Conservation (phyloP, 2,329 filamentous ascomycete species). For the Apiospora saccharicola region DNA sequence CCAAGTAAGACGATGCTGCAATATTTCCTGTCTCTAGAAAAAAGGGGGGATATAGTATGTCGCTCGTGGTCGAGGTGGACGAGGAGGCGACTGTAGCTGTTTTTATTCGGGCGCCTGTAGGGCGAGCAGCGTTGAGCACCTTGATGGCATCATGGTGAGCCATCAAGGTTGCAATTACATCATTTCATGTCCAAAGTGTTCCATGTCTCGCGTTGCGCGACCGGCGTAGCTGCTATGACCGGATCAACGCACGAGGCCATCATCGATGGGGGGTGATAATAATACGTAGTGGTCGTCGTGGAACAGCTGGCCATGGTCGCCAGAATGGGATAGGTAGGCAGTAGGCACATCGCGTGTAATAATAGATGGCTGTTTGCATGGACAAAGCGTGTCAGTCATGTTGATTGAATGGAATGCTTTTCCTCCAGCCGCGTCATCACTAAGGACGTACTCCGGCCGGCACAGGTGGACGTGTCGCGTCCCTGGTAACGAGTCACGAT, state of each 20-base stretch:
- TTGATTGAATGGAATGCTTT: neutral
- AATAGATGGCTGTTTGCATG: neutral
- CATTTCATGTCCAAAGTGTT: neutral
- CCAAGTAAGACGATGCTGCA: neutral
- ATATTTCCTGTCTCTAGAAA: neutral
- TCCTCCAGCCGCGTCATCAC: neutral
- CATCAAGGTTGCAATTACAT: constrained; percentile 13
- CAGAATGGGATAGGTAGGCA: neutral
- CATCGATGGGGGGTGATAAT: too few relatives aligned
- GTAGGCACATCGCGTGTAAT: neutral
- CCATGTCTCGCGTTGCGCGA: neutral
- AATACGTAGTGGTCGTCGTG: neutral
- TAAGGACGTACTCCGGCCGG: neutral
- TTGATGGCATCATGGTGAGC: constrained; percentile 10
- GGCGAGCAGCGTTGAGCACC: neutral
- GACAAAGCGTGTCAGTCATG: too few relatives aligned
- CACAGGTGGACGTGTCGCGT: too few relatives aligned
- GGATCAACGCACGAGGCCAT: neutral
- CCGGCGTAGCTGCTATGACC: neutral
- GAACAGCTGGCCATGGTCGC: neutral
- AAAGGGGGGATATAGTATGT: neutral
- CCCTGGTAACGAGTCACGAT: neutral
- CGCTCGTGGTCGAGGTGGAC: neutral
- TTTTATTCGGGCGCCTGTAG: neutral
- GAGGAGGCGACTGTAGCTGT: neutral